Conservation (phyloP, 257 asterid genomes). For the Agastache rugosa region DNA sequence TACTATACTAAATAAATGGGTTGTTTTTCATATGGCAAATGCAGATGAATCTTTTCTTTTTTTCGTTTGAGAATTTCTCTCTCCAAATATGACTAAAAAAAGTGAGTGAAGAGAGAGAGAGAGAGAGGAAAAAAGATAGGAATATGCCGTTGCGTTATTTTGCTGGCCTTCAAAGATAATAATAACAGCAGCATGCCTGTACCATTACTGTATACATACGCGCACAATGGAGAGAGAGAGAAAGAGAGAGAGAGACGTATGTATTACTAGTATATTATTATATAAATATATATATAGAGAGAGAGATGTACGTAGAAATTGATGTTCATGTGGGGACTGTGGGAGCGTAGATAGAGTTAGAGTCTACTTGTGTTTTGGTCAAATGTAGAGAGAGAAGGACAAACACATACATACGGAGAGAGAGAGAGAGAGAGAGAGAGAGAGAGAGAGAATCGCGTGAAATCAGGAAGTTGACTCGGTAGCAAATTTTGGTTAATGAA, state of each 20-base stretch:
- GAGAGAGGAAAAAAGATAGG: constrained; percentile 22
- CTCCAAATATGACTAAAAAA: constrained; percentile 32
- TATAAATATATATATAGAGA: background rate
- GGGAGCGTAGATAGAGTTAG: background rate
- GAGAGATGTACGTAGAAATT: constrained; percentile 3
- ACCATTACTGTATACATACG: background rate
- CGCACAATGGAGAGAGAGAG: constrained; percentile 14
- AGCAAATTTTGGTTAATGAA: constrained; percentile 12
- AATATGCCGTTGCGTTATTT: constrained; percentile 52
- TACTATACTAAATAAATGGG: background rate
- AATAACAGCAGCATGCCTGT: constrained; percentile 36
- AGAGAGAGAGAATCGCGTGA: constrained; percentile 29
- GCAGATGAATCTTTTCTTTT: constrained; percentile 26
- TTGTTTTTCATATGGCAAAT: constrained; percentile 26
- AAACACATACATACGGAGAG: background rate
- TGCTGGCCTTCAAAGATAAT: constrained; percentile 43
- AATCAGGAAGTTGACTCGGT: constrained; percentile 45
- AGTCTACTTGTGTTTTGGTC: background rate
- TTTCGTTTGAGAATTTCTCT: constrained; percentile 13
- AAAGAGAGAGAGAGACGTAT: background rate
- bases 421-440: constrained; percentile 13
- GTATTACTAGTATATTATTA: too few species aligned
- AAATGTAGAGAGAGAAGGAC: background rate
- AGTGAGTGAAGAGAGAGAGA: constrained; percentile 23
- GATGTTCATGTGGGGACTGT: constrained; percentile 32